These are phyloP conservation scores for Vaccinium vitisidaea DNA, from an alignment of 148 eudicot species.

Conservation along the genomic window DNA sequence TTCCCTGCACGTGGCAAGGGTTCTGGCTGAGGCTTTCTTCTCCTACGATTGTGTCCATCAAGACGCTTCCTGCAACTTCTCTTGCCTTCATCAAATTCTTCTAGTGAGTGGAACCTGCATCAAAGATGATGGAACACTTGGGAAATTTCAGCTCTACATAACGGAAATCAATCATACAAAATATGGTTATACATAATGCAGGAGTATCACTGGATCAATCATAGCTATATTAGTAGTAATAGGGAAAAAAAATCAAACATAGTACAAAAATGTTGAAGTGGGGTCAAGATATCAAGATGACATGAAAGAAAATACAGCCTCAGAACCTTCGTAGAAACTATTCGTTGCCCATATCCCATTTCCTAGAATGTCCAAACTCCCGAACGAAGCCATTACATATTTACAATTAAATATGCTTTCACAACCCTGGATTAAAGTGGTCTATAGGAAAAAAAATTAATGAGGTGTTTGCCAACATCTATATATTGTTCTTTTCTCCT, in stretches of 20 bases:
- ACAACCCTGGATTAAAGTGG: too few relatives aligned
- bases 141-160: background rate
- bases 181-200: background rate
- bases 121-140: background rate
- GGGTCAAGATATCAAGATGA: too few relatives aligned
- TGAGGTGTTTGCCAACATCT: background rate
- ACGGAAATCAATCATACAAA: background rate
- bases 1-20: slow-evolving; percentile 16
- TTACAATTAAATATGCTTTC: too few relatives aligned
- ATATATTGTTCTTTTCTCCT: too few relatives aligned
- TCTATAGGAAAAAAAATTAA: background rate
- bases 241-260: background rate
- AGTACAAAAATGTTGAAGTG: background rate
- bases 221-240: background rate
- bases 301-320: too few relatives aligned
- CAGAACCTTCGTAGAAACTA: too few relatives aligned
- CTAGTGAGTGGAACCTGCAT: slow-evolving; percentile 31
- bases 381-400: too few relatives aligned
- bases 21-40: slow-evolving; percentile 30
- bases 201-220: background rate
- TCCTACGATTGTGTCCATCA: slow-evolving; percentile 30
- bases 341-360: too few relatives aligned
- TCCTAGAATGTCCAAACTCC: too few relatives aligned
- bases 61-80: slow-evolving; percentile 35
- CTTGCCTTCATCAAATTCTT: slow-evolving; percentile 33